These are phyloP conservation scores for Mesotaenium endlicherianum DNA, from an alignment of 139 green algal genomes.

Conservation along the genomic window DNA sequence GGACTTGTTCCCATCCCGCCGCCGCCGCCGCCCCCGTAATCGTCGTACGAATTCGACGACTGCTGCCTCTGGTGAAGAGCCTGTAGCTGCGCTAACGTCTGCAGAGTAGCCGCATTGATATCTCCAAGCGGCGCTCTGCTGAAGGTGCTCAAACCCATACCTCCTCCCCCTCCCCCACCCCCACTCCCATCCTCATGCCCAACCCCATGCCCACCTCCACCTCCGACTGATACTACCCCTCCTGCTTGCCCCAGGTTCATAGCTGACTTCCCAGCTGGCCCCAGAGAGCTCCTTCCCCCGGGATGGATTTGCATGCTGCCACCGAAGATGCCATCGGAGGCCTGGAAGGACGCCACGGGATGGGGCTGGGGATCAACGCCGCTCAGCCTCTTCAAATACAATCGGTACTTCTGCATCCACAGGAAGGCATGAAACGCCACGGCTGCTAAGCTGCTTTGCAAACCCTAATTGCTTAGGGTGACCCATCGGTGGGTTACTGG, in stretches of 20 bases:
- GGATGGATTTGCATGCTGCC: slow-evolving; percentile 26
- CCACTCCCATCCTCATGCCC: too few relatives aligned
- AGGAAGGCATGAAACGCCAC: background rate
- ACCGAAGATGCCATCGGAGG: slow-evolving; percentile 24
- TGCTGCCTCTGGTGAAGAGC: slow-evolving; percentile 17
- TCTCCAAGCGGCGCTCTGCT: background rate
- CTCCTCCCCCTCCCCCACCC: slow-evolving; percentile 8
- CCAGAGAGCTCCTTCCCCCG: background rate
- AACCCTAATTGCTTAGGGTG: too few relatives aligned
- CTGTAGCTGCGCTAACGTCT: slow-evolving; percentile 32
- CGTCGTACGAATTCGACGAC: background rate
- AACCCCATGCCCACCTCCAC: background rate
- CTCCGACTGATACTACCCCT: background rate
- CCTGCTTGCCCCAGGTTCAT: background rate
- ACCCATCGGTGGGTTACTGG: too few relatives aligned
- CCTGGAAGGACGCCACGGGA: slow-evolving; percentile 38
- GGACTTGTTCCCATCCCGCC: background rate
- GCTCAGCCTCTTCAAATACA: slow-evolving; percentile 85
- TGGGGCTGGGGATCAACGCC: slow-evolving; percentile 36
- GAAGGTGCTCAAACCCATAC: background rate
- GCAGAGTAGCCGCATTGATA: background rate
- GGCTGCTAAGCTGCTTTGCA: background rate
- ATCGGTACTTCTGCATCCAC: slow-evolving; percentile 85
- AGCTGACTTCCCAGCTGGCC: background rate
- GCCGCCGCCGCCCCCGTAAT: background rate